phyloP scores from a whole-genome alignment of 768 basidiomycete genomes.

The Macrolepiota albuminosa region DNA sequence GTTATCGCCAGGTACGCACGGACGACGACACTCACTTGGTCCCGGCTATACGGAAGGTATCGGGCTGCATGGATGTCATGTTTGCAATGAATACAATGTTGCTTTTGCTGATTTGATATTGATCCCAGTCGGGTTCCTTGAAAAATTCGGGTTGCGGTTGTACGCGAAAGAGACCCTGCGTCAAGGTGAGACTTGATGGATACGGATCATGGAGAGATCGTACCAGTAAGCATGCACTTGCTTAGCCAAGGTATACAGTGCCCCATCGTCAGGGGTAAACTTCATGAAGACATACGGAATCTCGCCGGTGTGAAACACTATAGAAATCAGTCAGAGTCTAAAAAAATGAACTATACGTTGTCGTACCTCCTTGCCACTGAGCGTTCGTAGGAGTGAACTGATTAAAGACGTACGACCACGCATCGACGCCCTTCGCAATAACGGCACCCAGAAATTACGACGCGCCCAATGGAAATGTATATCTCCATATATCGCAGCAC shows the following conservation, averaged over 20 bases:
- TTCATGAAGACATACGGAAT: constrained; percentile 19
- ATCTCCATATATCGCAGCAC: constrained; percentile 17
- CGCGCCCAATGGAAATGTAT: constrained; percentile 18
- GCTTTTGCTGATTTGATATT: constrained; percentile 1
- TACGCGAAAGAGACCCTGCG: constrained; percentile 16
- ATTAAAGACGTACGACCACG: constrained; percentile 15
- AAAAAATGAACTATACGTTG: background rate
- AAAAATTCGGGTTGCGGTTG: constrained; percentile 10
- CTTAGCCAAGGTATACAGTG: constrained; percentile 11
- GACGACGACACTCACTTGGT: constrained; percentile 8
- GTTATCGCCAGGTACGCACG: background rate
- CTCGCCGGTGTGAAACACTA: constrained; percentile 16
- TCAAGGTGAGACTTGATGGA: background rate
- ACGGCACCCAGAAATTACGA: constrained; percentile 13
- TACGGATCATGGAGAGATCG: background rate
- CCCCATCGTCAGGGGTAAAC: constrained; percentile 11
- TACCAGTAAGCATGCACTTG: constrained; percentile 17
- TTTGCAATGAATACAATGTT: constrained; percentile 9
- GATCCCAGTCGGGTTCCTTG: constrained; percentile 9
- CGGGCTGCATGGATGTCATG: constrained; percentile 11
- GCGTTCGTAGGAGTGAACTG: constrained; percentile 10
- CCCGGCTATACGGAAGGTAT: constrained; percentile 11
- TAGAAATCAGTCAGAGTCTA: background rate
- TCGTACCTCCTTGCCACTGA: constrained; percentile 16
- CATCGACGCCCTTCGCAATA: constrained; percentile 7